Conservation (phyloP, 2,329 filamentous ascomycete species). For the Macrophomina tecta region DNA sequence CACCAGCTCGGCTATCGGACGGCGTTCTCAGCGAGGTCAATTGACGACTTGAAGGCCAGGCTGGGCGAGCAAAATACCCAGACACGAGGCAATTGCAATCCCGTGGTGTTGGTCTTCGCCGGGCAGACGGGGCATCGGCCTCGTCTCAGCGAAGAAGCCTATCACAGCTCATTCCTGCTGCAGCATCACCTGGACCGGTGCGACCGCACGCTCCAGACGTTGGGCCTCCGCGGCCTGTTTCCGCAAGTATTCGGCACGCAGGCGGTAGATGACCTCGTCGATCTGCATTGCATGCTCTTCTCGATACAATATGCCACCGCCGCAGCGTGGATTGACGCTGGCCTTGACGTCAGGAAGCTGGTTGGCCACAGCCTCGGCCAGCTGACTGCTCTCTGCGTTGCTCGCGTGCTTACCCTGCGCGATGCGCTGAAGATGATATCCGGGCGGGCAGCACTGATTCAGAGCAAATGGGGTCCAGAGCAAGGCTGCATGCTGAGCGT, state of each 20-base stretch:
- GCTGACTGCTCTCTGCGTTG: constrained; percentile 24
- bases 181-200: constrained; percentile 32
- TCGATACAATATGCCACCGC: constrained; percentile 42
- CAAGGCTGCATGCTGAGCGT: constrained; percentile 36
- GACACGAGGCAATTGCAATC: neutral
- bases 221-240: constrained; percentile 31
- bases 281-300: constrained; percentile 40
- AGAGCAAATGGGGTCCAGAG: constrained; percentile 34
- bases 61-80: neutral
- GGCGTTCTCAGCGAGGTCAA: neutral
- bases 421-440: constrained; percentile 17
- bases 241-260: constrained; percentile 33
- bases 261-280: constrained; percentile 32
- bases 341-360: constrained; percentile 28
- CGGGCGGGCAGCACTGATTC: constrained; percentile 24
- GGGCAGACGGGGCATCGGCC: constrained; percentile 24
- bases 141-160: constrained; percentile 29
- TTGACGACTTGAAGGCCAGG: neutral
- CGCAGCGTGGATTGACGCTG: constrained; percentile 36
- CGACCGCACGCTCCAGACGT: neutral
- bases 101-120: constrained; percentile 28
- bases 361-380: constrained; percentile 31
- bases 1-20: neutral
- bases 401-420: constrained; percentile 6
- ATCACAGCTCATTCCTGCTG: constrained; percentile 29